Evolutionary conservation across 2,329 filamentous ascomycete species (phyloP), one percentile per base, ranked within the genome.

Genomic region (Plenodomus biglobosus): DNA sequence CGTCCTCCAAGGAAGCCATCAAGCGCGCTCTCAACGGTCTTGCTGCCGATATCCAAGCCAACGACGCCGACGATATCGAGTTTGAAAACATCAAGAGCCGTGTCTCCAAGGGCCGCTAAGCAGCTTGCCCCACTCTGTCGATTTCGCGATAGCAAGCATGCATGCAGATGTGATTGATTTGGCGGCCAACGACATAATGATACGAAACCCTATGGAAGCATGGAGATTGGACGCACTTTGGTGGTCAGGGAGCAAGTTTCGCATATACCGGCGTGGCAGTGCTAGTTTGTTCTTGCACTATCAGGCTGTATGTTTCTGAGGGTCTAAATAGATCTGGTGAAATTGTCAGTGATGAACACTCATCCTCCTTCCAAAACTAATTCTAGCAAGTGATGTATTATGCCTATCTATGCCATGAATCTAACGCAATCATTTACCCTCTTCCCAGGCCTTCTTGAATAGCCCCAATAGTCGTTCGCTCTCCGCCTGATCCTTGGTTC

Each of bases 1-100:
- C 88, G 65, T 88, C 89, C 43, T 94, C 89, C 75, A 94, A 92
- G 80, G 87, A 92, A 66, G 86, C 87, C 51, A 82, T 94, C 62
- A 92, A 91, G 83, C 85, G 86, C 74, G 75, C 87, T 42, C 82
- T 94, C 56, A 88, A 83, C 70, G 88, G 88, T 56, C 77, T 92
- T 63, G 86, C 86, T 53, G 77, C 79, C 64, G 88, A 92, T 73
- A 80, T 92, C 65, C 88, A 94, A 80, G 88, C 88, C 78, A 92
- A 92, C 78, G 88, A 92, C 74, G 75, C 77, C 61, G 87, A 90
- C 73, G 88, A 92, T 74, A 88, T 94, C 69, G 88, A 92, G 78
- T 85, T 84, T 74, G 84, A 88, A 57, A 80, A 78, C 67, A 80
- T 92, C 70, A 76, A 90, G 73, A 62, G 60, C 55, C 71, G 73